These are phyloP conservation scores for Mrakia frigida DNA, from an alignment of 768 basidiomycete genomes.

Conservation along the genomic window DNA sequence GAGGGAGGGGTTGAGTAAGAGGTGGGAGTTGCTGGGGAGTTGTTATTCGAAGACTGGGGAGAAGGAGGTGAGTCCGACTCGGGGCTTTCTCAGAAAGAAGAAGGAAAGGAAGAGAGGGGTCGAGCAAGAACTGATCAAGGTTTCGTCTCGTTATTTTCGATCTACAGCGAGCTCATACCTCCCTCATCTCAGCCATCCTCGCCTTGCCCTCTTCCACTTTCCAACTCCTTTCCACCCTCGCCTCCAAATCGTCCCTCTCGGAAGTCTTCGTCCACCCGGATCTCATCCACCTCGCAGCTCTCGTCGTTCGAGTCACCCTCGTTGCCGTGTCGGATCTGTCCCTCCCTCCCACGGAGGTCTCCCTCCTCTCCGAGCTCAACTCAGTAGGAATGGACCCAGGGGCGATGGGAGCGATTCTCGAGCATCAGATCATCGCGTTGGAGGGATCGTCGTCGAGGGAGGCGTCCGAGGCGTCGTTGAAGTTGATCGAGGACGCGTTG, in stretches of 20 bases:
- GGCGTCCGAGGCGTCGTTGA: conserved; percentile 47
- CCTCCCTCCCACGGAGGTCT: conserved; percentile 26
- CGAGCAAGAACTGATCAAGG: background rate
- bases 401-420: conserved; percentile 36
- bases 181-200: conserved; percentile 32
- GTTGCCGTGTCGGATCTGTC: conserved; percentile 37
- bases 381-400: background rate
- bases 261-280: background rate
- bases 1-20: conserved; percentile 59
- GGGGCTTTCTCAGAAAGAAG: background rate
- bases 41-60: conserved; percentile 75
- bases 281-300: background rate
- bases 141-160: background rate
- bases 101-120: background rate
- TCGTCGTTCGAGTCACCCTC: conserved; percentile 31
- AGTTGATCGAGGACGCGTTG: conserved; percentile 53
- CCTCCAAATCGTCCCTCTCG: background rate
- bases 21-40: conserved; percentile 76
- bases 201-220: conserved; percentile 12
- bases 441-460: conserved; percentile 40
- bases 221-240: conserved; percentile 3
- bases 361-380: background rate
- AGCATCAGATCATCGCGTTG: conserved; percentile 37
- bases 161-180: conserved; percentile 34
- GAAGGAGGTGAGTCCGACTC: conserved; percentile 54